These are phyloP conservation scores for Sporobolomyces phaffii DNA, from an alignment of 768 basidiomycete species.

Conservation along the genomic window DNA sequence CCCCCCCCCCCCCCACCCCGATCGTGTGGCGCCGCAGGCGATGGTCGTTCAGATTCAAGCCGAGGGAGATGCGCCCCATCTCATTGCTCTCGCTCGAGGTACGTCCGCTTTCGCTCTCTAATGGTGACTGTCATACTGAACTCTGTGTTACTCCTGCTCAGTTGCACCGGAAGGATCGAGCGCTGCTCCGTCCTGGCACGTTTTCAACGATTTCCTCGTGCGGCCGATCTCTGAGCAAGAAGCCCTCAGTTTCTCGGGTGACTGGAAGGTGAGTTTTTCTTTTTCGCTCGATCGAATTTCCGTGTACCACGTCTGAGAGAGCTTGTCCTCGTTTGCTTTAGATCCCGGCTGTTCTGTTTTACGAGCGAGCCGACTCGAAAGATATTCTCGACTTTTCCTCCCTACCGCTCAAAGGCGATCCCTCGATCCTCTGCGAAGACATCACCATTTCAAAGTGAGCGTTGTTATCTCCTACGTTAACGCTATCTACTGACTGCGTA, in stretches of 20 bases:
- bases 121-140: background rate
- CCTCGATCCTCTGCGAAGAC: conserved; percentile 61
- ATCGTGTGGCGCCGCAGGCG: too few species aligned
- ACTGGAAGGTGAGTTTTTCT: conserved; percentile 72
- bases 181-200: conserved; percentile 65
- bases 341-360: conserved; percentile 81
- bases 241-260: conserved; percentile 75
- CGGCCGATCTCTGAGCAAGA: conserved; percentile 75
- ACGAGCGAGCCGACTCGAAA: conserved; percentile 65
- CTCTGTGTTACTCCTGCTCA: background rate
- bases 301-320: background rate
- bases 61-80: conserved; percentile 68
- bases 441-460: conserved; percentile 78
- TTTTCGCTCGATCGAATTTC: background rate
- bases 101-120: background rate
- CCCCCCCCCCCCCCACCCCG: too few species aligned
- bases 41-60: conserved; percentile 71
- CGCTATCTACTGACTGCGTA: too few species aligned
- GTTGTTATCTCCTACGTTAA: too few species aligned
- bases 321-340: conserved; percentile 41
- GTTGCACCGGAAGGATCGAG: conserved; percentile 48
- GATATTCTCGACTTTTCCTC: conserved; percentile 59
- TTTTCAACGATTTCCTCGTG: conserved; percentile 97
- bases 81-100: conserved; percentile 75
- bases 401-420: conserved; percentile 64